These are phyloP conservation scores for Prunus armeniaca DNA, from an alignment of 306 rosid species.

Conservation along the genomic window DNA sequence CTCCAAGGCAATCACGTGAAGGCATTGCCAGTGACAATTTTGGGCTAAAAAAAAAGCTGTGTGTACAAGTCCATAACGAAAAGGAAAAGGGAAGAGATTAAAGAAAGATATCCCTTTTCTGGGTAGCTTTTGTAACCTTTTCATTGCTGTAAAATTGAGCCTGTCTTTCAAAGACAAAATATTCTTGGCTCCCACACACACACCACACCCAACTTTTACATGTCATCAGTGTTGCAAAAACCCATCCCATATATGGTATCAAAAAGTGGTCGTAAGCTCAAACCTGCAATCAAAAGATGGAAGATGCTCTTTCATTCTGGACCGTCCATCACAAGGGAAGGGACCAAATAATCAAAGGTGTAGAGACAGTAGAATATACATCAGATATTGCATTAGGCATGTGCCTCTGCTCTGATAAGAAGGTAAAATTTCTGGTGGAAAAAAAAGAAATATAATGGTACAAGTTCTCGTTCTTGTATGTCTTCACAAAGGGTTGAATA, in stretches of 20 bases:
- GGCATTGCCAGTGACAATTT: slow-evolving; percentile 45
- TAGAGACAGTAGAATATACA: not conserved
- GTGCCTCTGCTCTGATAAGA: not conserved
- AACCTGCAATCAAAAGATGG: slow-evolving; percentile 1
- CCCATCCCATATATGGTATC: not conserved
- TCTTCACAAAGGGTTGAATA: too few species aligned
- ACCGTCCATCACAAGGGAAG: slow-evolving; percentile 29
- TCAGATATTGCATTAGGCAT: not conserved
- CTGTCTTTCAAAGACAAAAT: slow-evolving; percentile 21
- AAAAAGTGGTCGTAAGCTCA: slow-evolving; percentile 11
- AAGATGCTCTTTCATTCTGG: slow-evolving; percentile 17
- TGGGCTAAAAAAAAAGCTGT: slow-evolving; percentile 44
- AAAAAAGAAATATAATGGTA: too few species aligned
- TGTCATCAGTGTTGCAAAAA: slow-evolving; percentile 15
- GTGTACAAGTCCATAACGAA: slow-evolving; percentile 31
- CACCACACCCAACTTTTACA: slow-evolving; percentile 9
- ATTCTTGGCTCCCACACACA: slow-evolving; percentile 7
- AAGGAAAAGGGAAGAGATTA: slow-evolving; percentile 18
- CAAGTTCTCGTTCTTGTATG: too few species aligned
- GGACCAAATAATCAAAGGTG: not conserved
- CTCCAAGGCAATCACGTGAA: slow-evolving; percentile 57
- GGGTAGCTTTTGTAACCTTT: slow-evolving; percentile 14
- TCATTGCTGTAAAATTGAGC: slow-evolving; percentile 31
- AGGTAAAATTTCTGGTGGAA: not conserved
- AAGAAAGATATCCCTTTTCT: slow-evolving; percentile 18